phyloP scores from a whole-genome alignment of 768 basidiomycete species.

The Tricholoma sp. region DNA sequence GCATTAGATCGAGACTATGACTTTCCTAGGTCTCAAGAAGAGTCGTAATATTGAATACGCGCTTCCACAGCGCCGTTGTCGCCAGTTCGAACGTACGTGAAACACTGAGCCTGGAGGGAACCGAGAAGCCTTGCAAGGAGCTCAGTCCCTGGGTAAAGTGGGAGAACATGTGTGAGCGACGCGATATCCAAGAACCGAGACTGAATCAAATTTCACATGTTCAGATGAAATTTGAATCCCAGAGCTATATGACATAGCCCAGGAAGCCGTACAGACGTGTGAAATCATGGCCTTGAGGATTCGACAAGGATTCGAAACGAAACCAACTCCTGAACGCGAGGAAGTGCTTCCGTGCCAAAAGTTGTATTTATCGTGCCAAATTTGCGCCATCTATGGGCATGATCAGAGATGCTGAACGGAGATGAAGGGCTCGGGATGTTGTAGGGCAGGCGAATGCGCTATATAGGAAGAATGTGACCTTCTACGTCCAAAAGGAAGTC shows the following conservation, averaged over 20 bases:
- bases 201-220: not conserved
- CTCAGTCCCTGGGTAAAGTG: not conserved
- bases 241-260: not conserved
- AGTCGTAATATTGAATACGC: not conserved
- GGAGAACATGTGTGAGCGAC: not conserved
- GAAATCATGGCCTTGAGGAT: not conserved
- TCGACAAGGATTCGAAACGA: not conserved
- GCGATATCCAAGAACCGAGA: not conserved
- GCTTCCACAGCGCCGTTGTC: not conserved
- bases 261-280: not conserved
- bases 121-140: not conserved
- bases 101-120: not conserved
- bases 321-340: not conserved
- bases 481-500: not conserved
- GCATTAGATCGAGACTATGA: not conserved
- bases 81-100: not conserved
- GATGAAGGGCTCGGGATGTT: not conserved
- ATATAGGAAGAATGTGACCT: not conserved
- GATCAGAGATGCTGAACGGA: not conserved
- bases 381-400: not conserved
- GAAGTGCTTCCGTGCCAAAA: not conserved
- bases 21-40: not conserved
- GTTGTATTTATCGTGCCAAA: not conserved
- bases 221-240: not conserved
- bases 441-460: not conserved